Base-by-base conservation (phyloP, 2,329 filamentous ascomycete species). In the Arthrocladium fulminans region DNA sequence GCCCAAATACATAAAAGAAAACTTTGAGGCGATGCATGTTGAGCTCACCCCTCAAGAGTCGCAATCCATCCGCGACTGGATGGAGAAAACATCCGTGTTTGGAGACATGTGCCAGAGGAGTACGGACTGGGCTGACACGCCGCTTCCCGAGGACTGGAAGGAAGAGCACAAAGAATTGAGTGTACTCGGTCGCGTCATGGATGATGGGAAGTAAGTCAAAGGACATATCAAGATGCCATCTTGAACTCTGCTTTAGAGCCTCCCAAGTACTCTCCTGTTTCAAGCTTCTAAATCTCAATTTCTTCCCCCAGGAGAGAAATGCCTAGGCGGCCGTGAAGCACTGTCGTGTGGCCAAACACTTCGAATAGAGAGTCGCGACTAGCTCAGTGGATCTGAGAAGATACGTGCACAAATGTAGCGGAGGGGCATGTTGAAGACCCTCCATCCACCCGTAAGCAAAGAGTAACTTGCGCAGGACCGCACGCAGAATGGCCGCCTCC, bases 1-100 rank as follows among this genome's bases (percentile, higher is more conserved):
- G 25, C 55, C 71, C 9, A 62, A 65, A n/a, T 66, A 71, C 37
- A 49, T 76, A 30, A 66, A 73, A 32, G 69, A 72, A 60, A 74
- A 74, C 49, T 34, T 45, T 17, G 54, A 38, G 22, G 47, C 48
- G 20, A 43, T 64, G 20, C 50, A 57, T 30, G 45, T 64, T 4
- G 41, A 53, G 8, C 42, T 67, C 42, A 52, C 44, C 1, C 56
- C 60, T 7, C 55, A 50, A 17, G 64, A 66, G 22, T 24, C 63
- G 50, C 50, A 54, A 27, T 53, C 60, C 48, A 60, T 67, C 19
- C 32, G 60, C 12, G 27, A 17, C 22, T 42, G 5, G 15, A 20
- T 25, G 13, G 39, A 20, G 39, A 20, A 25, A 15, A 20, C 39
- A 29, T 29, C 27, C 27, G 27, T 29, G 7, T 29, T 29, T 29